Evolutionary conservation across 2,329 filamentous ascomycete genomes (phyloP).

Genomic region (Aspergillus flavus): DNA sequence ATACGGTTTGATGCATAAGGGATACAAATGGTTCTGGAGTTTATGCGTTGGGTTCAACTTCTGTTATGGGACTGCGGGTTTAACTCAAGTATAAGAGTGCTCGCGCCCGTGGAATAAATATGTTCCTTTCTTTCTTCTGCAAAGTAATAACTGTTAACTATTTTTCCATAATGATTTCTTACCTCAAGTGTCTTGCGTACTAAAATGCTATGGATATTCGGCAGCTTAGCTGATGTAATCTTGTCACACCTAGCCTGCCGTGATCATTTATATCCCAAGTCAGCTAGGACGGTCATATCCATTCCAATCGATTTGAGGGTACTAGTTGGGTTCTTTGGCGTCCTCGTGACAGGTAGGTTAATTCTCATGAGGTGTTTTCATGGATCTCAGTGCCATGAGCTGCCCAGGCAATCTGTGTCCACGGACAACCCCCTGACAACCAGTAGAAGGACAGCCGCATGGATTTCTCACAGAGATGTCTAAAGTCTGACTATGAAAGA

Average conservation of each 20-base stretch:
- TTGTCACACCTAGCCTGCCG: neutral
- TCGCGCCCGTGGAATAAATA: neutral
- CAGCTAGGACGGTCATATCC: neutral
- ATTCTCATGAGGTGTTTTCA: neutral
- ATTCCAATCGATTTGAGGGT: neutral
- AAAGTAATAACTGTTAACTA: neutral
- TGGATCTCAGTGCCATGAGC: neutral
- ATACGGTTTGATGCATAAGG: conserved; percentile 13
- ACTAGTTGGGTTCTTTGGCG: neutral
- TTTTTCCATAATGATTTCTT: too few relatives aligned
- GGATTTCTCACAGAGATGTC: neutral
- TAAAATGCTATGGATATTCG: neutral
- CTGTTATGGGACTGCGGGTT: conserved; percentile 3
- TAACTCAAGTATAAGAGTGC: conserved; percentile 1
- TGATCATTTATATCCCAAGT: neutral
- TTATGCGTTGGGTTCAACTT: conserved; percentile 14
- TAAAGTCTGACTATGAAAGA: neutral
- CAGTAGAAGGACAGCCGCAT: too few relatives aligned
- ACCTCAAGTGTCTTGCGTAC: neutral
- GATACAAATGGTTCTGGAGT: conserved; percentile 19
- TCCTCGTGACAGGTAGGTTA: neutral
- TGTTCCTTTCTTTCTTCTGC: neutral
- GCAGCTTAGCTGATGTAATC: neutral
- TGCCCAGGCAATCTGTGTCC: neutral
- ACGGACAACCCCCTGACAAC: neutral